Conservation (phyloP, 768 basidiomycete species). For the Pisolithus tinctorius region DNA sequence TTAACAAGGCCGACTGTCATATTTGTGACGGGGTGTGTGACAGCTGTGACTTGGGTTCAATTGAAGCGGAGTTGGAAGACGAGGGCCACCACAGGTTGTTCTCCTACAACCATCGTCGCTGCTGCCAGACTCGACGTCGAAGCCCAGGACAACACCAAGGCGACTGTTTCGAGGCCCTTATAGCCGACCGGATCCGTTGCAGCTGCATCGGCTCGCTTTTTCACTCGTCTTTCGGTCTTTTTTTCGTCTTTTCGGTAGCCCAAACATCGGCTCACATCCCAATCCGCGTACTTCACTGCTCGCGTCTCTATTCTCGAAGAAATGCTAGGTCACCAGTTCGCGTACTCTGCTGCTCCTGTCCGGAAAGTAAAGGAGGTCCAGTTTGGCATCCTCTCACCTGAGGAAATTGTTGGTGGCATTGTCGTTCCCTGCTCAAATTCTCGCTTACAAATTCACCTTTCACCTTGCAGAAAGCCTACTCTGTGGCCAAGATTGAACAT, state of each 20-base stretch:
- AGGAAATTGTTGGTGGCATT: constrained; percentile 74
- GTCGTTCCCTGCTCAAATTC: background rate
- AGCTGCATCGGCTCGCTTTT: constrained; percentile 8
- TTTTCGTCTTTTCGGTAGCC: constrained; percentile 4
- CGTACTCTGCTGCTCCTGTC: constrained; percentile 89
- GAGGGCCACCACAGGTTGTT: constrained; percentile 29
- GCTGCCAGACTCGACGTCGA: constrained; percentile 12
- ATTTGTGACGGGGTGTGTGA: constrained; percentile 7
- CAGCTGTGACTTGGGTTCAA: constrained; percentile 20
- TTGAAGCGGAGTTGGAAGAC: constrained; percentile 28
- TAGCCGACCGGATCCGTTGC: background rate
- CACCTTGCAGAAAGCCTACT: constrained; percentile 84
- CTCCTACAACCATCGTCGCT: constrained; percentile 27
- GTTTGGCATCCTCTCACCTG: constrained; percentile 97
- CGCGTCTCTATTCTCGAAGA: constrained; percentile 12
- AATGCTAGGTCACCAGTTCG: constrained; percentile 88
- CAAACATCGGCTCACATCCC: background rate
- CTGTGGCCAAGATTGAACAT: constrained; percentile 96
- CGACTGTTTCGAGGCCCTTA: background rate
- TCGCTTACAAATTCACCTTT: constrained; percentile 9
- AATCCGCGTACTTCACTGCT: constrained; percentile 14
- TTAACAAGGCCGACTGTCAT: too few relatives aligned
- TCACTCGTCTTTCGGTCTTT: constrained; percentile 10
- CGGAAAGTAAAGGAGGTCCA: constrained; percentile 97
- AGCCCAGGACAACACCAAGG: constrained; percentile 3